Evolutionary conservation across 2,329 filamentous ascomycete species (phyloP).

Genomic region (Lasiodiplodia gonubiensis): DNA sequence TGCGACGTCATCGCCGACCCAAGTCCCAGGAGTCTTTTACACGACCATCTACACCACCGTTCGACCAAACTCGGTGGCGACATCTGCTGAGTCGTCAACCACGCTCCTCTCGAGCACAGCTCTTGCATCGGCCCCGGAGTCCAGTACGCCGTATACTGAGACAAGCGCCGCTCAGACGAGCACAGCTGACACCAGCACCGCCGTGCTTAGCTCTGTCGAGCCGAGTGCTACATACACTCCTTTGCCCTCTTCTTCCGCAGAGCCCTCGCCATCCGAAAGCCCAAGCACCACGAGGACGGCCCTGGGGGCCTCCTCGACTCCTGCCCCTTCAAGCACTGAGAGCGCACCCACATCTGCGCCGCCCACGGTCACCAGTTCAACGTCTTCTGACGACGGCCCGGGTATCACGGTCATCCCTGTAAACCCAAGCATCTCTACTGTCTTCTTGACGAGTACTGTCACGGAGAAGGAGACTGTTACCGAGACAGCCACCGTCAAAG

Average conservation of each 20-base stretch:
- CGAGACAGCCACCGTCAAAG: slow-evolving; percentile 12
- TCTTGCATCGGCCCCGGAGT: slow-evolving; percentile 6
- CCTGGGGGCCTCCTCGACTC: background rate
- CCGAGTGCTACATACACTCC: background rate
- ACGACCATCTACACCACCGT: slow-evolving; percentile 42
- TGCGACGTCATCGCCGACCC: slow-evolving; percentile 27
- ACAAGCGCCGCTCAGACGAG: background rate
- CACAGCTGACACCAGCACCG: background rate
- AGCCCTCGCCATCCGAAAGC: background rate
- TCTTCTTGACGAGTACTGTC: slow-evolving; percentile 40
- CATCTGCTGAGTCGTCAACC: slow-evolving; percentile 10
- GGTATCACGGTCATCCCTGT: slow-evolving; percentile 30
- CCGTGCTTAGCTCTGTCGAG: background rate
- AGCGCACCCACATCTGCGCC: background rate
- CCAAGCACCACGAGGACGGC: background rate
- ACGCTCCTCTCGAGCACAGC: background rate
- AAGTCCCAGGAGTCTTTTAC: slow-evolving; percentile 39
- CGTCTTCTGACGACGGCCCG: slow-evolving; percentile 5
- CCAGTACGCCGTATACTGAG: background rate
- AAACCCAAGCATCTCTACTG: slow-evolving; percentile 32
- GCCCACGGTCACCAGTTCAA: background rate
- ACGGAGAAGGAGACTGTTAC: slow-evolving; percentile 38
- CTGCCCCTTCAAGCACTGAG: background rate
- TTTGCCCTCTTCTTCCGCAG: background rate
- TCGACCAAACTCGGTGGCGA: background rate